Evolutionary conservation across 768 basidiomycete species (phyloP).

Genomic region (Grammothele lineata): DNA sequence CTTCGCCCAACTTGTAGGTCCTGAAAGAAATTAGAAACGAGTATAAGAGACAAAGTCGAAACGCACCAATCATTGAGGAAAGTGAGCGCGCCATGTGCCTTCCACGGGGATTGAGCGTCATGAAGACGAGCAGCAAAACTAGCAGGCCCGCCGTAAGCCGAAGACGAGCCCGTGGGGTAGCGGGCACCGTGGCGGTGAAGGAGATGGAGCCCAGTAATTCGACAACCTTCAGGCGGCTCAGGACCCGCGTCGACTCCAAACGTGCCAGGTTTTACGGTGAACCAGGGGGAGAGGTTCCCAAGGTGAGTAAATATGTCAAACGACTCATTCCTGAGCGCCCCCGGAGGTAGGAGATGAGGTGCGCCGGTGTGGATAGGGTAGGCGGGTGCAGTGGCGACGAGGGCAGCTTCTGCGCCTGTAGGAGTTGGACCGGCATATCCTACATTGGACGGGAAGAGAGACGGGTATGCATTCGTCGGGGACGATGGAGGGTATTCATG

Average conservation of each 20-base stretch:
- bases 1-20: slow-evolving; percentile 40
- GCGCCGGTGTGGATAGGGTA: slow-evolving; percentile 77
- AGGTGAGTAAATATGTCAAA: slow-evolving; percentile 41
- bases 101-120: slow-evolving; percentile 27
- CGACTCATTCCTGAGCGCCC: slow-evolving; percentile 21
- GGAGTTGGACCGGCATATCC: slow-evolving; percentile 79
- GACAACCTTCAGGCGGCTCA: slow-evolving; percentile 41
- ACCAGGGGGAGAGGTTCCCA: slow-evolving; percentile 49
- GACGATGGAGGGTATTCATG: slow-evolving; percentile 67
- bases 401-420: slow-evolving; percentile 71
- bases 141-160: not conserved
- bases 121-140: slow-evolving; percentile 47
- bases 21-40: slow-evolving; percentile 26
- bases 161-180: slow-evolving; percentile 32
- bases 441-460: slow-evolving; percentile 69
- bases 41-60: slow-evolving; percentile 42
- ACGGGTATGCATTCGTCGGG: slow-evolving; percentile 68
- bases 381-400: slow-evolving; percentile 66
- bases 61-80: slow-evolving; percentile 36
- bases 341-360: slow-evolving; percentile 50
- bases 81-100: slow-evolving; percentile 31
- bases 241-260: slow-evolving; percentile 48
- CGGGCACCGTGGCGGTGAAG: slow-evolving; percentile 38
- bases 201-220: slow-evolving; percentile 39
- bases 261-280: slow-evolving; percentile 36